Evolutionary conservation across 768 basidiomycete species (phyloP).

Genomic region (Naganishia vaughanmartiniae): DNA sequence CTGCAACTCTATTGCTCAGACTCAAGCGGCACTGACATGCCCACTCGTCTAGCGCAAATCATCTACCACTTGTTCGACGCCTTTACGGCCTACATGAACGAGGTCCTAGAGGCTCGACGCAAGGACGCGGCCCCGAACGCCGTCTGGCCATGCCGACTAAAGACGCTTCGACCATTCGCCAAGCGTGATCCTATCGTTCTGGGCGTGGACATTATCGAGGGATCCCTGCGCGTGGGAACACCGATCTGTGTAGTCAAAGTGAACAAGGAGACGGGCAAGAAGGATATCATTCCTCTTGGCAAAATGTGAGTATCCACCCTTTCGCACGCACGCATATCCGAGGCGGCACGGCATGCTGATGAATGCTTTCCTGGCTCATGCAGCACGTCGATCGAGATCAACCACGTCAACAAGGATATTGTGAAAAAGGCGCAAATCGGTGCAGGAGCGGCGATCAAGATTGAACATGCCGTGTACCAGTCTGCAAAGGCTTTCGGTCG

Average conservation of each 20-base stretch:
- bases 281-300: slow-evolving; percentile 84
- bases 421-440: slow-evolving; percentile 94
- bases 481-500: slow-evolving; percentile 92
- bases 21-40: neutral
- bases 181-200: slow-evolving; percentile 97
- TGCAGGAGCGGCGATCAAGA: slow-evolving; percentile 95
- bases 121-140: slow-evolving; percentile 89
- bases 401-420: slow-evolving; percentile 80
- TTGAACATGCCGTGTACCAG: slow-evolving; percentile 94
- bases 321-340: slow-evolving; percentile 18
- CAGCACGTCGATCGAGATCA: slow-evolving; percentile 94
- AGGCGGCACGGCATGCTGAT: slow-evolving; percentile 13
- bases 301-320: slow-evolving; percentile 68
- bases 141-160: slow-evolving; percentile 93
- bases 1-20: neutral
- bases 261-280: slow-evolving; percentile 83
- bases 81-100: slow-evolving; percentile 88
- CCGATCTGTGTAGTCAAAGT: slow-evolving; percentile 90
- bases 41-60: slow-evolving; percentile 71
- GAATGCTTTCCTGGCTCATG: neutral
- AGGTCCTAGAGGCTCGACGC: slow-evolving; percentile 87
- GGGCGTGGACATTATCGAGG: slow-evolving; percentile 93
- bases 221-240: slow-evolving; percentile 83
- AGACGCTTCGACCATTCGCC: slow-evolving; percentile 88
- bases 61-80: slow-evolving; percentile 98